These are phyloP conservation scores for Thielaviopsis euricoi DNA, from an alignment of 2,329 filamentous ascomycete genomes.

Conservation along the genomic window DNA sequence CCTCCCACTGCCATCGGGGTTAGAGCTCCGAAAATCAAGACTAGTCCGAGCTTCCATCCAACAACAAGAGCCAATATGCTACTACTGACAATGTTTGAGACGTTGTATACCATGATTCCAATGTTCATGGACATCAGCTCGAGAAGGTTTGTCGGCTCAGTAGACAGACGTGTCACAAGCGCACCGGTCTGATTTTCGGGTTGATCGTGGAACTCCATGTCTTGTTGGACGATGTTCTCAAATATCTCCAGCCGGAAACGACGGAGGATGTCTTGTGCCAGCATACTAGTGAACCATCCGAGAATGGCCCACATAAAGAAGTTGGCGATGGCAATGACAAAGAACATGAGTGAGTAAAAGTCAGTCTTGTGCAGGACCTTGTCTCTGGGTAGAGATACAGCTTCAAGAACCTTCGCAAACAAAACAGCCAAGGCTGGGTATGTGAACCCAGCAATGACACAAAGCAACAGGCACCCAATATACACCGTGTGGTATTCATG, in stretches of 20 bases:
- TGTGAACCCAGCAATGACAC: constrained; percentile 17
- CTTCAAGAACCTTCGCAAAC: constrained; percentile 23
- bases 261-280: constrained; percentile 22
- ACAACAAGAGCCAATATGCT: constrained; percentile 28
- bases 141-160: constrained; percentile 29
- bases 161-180: constrained; percentile 22
- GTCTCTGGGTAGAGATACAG: constrained; percentile 18
- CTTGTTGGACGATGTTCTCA: constrained; percentile 35
- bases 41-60: constrained; percentile 34
- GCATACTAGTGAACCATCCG: constrained; percentile 22
- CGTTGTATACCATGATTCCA: constrained; percentile 28
- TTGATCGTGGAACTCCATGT: constrained; percentile 31
- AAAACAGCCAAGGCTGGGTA: constrained; percentile 29
- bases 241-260: constrained; percentile 27
- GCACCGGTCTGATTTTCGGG: constrained; percentile 23
- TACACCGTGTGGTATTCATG: not conserved
- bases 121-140: constrained; percentile 34
- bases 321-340: constrained; percentile 31
- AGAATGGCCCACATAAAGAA: constrained; percentile 25
- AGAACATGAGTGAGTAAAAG: constrained; percentile 41
- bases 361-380: constrained; percentile 23
- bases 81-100: constrained; percentile 29
- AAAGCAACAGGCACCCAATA: not conserved
- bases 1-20: constrained; percentile 28
- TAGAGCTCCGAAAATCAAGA: constrained; percentile 28